phyloP scores from a whole-genome alignment of 2,329 filamentous ascomycete species.

The Rhynchosporium secalis region DNA sequence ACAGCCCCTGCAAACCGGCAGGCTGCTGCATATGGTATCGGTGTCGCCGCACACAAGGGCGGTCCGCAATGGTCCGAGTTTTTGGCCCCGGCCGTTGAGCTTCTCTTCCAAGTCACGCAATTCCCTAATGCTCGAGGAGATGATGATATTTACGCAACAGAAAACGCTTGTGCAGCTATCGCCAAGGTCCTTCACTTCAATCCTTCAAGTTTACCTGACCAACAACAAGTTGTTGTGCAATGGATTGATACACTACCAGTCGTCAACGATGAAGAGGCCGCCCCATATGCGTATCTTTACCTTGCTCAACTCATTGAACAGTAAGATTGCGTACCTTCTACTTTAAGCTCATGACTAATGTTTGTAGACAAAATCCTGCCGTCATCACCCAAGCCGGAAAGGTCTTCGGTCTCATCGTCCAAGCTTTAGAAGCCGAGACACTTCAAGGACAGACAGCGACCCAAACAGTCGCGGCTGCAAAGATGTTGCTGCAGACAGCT shows the following conservation, averaged over 20 bases:
- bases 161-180: constrained; percentile 95
- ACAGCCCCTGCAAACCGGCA: constrained; percentile 88
- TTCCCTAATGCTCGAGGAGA: constrained; percentile 81
- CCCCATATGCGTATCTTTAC: constrained; percentile 93
- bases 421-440: constrained; percentile 88
- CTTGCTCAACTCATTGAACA: constrained; percentile 88
- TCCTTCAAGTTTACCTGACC: constrained; percentile 70
- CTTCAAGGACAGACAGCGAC: constrained; percentile 80
- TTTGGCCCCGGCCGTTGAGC: constrained; percentile 74
- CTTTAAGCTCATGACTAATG: constrained; percentile 33
- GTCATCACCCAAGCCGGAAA: constrained; percentile 77
- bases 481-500: constrained; percentile 72
- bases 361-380: constrained; percentile 76
- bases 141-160: constrained; percentile 94
- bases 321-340: constrained; percentile 58
- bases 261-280: constrained; percentile 93
- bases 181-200: constrained; percentile 97
- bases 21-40: constrained; percentile 93
- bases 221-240: constrained; percentile 72
- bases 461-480: constrained; percentile 75
- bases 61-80: constrained; percentile 87
- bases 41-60: constrained; percentile 91
- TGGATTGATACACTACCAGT: constrained; percentile 93
- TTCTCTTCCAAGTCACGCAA: constrained; percentile 81
- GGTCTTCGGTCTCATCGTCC: constrained; percentile 80